Conservation (phyloP, 2,329 filamentous ascomycete species). For the Anisogramma anomala region DNA sequence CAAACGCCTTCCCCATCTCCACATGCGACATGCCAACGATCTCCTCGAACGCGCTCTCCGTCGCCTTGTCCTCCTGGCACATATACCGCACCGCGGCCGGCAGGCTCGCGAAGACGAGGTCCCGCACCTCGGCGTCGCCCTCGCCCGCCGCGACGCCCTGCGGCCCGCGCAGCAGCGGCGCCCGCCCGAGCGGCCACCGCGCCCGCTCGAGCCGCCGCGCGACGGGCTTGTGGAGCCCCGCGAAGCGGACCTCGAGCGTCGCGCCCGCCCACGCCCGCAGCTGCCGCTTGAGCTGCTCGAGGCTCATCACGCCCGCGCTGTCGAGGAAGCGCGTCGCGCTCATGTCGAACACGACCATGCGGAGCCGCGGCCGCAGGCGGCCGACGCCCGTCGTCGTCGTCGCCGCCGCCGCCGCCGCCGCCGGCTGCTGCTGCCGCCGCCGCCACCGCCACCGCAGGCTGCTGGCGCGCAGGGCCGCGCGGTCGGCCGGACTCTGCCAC, state of each 20-base stretch:
- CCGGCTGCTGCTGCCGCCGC: neutral
- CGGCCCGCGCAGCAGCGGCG: too few relatives aligned
- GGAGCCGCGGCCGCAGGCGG: slow-evolving; percentile 1
- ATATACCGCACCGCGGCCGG: too few relatives aligned
- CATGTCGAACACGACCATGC: slow-evolving; percentile 15
- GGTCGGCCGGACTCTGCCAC: slow-evolving; percentile 3
- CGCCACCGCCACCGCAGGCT: too few relatives aligned
- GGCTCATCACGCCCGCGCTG: slow-evolving; percentile 25
- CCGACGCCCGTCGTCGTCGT: too few relatives aligned
- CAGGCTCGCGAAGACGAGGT: too few relatives aligned
- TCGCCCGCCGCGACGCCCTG: too few relatives aligned
- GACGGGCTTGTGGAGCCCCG: slow-evolving; percentile 1
- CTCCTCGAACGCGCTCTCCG: too few relatives aligned
- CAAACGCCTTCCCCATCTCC: too few relatives aligned
- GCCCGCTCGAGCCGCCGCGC: slow-evolving; percentile 7
- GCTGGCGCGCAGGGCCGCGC: too few relatives aligned
- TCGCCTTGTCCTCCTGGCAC: too few relatives aligned
- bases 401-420: neutral
- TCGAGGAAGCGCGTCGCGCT: slow-evolving; percentile 26
- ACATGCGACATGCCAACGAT: too few relatives aligned
- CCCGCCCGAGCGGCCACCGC: slow-evolving; percentile 2
- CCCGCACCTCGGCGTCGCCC: too few relatives aligned
- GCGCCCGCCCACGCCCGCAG: slow-evolving; percentile 6
- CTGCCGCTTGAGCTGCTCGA: slow-evolving; percentile 8
- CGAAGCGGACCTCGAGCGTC: slow-evolving; percentile 1